Conservation (phyloP, 2,329 filamentous ascomycete genomes). For the Xylariaceae sp. region DNA sequence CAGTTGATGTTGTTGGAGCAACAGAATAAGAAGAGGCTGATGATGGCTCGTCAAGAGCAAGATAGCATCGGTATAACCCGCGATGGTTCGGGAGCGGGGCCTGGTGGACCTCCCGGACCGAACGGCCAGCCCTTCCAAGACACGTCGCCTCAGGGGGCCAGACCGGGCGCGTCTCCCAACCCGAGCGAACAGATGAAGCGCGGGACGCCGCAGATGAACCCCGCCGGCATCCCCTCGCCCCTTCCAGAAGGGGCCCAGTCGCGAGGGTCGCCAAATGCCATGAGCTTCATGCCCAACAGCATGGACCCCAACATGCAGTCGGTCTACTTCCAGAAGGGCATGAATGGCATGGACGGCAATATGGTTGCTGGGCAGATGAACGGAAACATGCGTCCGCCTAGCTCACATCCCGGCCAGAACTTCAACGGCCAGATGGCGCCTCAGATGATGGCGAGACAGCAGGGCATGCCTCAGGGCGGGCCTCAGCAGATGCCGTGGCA, state of each 20-base stretch:
- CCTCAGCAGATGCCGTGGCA: constrained; percentile 46
- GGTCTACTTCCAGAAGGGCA: constrained; percentile 51
- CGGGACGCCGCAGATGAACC: constrained; percentile 67
- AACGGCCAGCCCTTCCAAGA: constrained; percentile 62
- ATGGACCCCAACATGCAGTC: constrained; percentile 57
- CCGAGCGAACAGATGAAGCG: constrained; percentile 75
- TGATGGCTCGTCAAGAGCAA: constrained; percentile 78
- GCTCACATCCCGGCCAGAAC: constrained; percentile 55
- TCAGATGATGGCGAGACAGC: constrained; percentile 50
- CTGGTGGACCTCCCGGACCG: constrained; percentile 43
- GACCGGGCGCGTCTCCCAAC: constrained; percentile 69
- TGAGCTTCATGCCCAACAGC: constrained; percentile 58
- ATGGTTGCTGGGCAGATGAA: constrained; percentile 56
- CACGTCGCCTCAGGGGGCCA: constrained; percentile 63
- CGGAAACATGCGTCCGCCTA: constrained; percentile 61
- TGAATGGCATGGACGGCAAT: constrained; percentile 48
- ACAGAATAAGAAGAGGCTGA: constrained; percentile 79
- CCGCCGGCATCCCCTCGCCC: constrained; percentile 63
- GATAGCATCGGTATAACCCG: constrained; percentile 55
- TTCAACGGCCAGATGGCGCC: constrained; percentile 53
- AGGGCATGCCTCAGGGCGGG: constrained; percentile 31
- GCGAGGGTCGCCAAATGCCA: constrained; percentile 58
- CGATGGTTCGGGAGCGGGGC: constrained; percentile 45
- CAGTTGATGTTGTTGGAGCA: constrained; percentile 82
- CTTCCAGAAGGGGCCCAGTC: constrained; percentile 64